phyloP scores from a whole-genome alignment of 768 basidiomycete genomes.

The Tephrocybe sp. region DNA sequence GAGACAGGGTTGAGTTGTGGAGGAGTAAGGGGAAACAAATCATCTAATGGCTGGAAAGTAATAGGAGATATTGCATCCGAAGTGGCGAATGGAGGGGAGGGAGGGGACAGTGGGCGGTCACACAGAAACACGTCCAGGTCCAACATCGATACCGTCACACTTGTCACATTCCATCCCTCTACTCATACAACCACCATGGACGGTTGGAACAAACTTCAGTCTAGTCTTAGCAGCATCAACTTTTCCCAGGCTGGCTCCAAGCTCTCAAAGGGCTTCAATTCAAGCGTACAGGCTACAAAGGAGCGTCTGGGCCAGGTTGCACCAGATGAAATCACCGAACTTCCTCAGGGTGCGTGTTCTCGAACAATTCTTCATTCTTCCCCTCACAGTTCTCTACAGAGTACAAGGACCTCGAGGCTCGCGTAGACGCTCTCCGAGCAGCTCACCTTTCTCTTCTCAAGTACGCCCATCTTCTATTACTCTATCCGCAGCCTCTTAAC shows the following conservation, averaged over 20 bases:
- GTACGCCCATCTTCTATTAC: slow-evolving; percentile 34
- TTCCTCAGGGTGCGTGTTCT: slow-evolving; percentile 67
- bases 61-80: background rate
- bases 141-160: background rate
- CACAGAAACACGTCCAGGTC: slow-evolving; percentile 3
- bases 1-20: slow-evolving; percentile 1
- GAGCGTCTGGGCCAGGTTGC: slow-evolving; percentile 89
- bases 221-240: slow-evolving; percentile 63
- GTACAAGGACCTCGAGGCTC: slow-evolving; percentile 93
- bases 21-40: background rate
- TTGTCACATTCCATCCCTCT: slow-evolving; percentile 9
- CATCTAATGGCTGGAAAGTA: background rate
- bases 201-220: slow-evolving; percentile 66
- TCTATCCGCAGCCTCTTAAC: background rate
- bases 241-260: slow-evolving; percentile 73
- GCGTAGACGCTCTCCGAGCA: slow-evolving; percentile 86
- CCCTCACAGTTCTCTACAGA: slow-evolving; percentile 43
- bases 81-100: background rate
- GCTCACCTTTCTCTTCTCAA: slow-evolving; percentile 79
- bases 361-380: background rate
- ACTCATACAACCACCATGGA: slow-evolving; percentile 36
- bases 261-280: slow-evolving; percentile 76
- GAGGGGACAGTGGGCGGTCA: background rate
- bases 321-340: slow-evolving; percentile 92
- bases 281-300: slow-evolving; percentile 79